Evolutionary conservation across 441 rosid genomes (phyloP).

Genomic region (Adansonia grandidieri): DNA sequence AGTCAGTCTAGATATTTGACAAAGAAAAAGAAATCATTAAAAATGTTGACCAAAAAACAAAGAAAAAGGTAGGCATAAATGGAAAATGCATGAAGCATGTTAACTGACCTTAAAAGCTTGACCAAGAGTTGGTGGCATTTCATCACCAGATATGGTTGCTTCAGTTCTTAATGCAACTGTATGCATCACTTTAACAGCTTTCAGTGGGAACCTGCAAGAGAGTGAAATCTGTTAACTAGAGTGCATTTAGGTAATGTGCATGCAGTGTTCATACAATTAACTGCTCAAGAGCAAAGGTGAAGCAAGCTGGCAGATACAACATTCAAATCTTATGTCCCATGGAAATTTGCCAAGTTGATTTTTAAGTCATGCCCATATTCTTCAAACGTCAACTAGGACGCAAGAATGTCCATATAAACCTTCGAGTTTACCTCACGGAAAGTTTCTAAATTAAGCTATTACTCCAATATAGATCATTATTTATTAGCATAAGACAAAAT

Average conservation of each 20-base stretch:
- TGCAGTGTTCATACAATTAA: background rate
- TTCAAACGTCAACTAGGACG: too few relatives aligned
- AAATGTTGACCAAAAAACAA: background rate
- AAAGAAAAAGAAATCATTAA: constrained; percentile 17
- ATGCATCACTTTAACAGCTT: constrained; percentile 98
- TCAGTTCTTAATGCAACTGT: constrained; percentile 88
- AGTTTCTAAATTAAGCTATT: constrained; percentile 6
- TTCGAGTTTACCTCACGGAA: too few relatives aligned
- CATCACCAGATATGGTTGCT: constrained; percentile 77
- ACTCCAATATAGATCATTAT: background rate
- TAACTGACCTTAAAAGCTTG: constrained; percentile 86
- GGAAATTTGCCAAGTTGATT: background rate
- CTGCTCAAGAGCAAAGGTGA: background rate
- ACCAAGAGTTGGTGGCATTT: constrained; percentile 89
- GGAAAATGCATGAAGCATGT: constrained; percentile 12
- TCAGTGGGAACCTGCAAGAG: constrained; percentile 78
- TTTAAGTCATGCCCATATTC: too few relatives aligned
- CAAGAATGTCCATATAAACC: too few relatives aligned
- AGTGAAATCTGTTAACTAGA: constrained; percentile 7
- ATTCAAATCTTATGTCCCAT: background rate
- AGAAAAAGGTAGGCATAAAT: background rate
- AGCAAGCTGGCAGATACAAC: background rate
- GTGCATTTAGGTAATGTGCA: background rate
- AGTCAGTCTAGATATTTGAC: constrained; percentile 26
- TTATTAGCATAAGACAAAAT: constrained; percentile 10